Evolutionary conservation across 345 rosid genomes (phyloP), one percentile per base, ranked within the genome.

Genomic region (Chamaenerion angustifolium): DNA sequence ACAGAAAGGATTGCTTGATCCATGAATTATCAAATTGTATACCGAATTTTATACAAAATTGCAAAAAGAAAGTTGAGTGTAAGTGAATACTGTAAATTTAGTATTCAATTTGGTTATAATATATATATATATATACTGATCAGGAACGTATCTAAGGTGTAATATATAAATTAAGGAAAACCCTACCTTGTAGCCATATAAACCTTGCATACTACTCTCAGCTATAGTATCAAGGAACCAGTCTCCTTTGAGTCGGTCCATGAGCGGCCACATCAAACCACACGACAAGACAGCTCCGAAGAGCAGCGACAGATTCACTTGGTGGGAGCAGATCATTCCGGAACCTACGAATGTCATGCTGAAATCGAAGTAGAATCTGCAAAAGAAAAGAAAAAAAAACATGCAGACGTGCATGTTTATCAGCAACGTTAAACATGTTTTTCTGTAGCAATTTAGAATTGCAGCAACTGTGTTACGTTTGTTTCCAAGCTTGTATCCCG

Each of bases 221-320:
- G 80, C 64, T 10, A 82, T 49, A 62, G 65, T 69, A 12, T 57
- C 68, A 16, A 81, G 61, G 51, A 81, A 90, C 98, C 98, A 90
- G 10, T 79, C 62, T 54, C 96, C 96, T 65, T 75, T 83, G 12
- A 70, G 82, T 48, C 51, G 59, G 62, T 62, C 65, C 52, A 90
- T 81, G 12, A 80, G 92, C 23, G 98, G 96, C 95, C 95, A 90
- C 94, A 86, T 81, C 8, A 86, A 15, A 47, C 96, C 96, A 37
- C 75, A 69, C 8, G 98, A 90, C 52, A 90, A 68, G 19, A 81
- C 65, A 51, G 98, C 84, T 59, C 98, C 98, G 18, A 86, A 52
- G 52, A 86, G 80, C 73, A 90, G 56, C 41, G 98, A 90, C 37
- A 90, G 14, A 57, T 90, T 90, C 63, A 86, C 98, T n/a, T 73